phyloP scores from a whole-genome alignment of 1,139 yeast genomes.

The Kodamaea suecica region DNA sequence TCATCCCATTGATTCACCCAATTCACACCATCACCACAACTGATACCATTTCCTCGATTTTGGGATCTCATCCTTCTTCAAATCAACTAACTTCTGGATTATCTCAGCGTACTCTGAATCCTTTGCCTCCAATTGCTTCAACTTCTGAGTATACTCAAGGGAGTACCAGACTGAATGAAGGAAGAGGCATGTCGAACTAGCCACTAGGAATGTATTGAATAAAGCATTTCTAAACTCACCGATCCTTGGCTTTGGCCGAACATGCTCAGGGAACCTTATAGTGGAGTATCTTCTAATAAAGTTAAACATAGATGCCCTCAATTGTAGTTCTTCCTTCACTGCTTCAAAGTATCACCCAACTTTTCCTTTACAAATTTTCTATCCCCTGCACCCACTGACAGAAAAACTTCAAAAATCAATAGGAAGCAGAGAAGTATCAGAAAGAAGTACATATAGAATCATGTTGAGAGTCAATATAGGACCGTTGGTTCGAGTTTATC shows the following conservation, averaged over 20 bases:
- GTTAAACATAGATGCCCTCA: not conserved
- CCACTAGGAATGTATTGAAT: constrained; percentile 39
- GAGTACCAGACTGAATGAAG: constrained; percentile 35
- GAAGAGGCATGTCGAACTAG: constrained; percentile 38
- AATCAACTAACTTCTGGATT: constrained; percentile 33
- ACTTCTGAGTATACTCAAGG: constrained; percentile 32
- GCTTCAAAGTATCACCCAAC: no score
- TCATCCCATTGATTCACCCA: no score
- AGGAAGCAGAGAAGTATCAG: not conserved
- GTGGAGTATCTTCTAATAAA: constrained; percentile 6
- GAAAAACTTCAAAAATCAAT: not conserved
- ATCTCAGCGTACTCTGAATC: constrained; percentile 28
- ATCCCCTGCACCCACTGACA: no score
- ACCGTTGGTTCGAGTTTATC: not conserved
- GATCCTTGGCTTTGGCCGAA: constrained; percentile 29
- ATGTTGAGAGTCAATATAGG: no score
- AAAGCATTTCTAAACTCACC: constrained; percentile 40
- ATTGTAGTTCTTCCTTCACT: no score
- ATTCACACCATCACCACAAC: constrained; percentile 23
- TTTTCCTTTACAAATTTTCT: no score
- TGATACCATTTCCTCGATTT: constrained; percentile 22
- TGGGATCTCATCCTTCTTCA: constrained; percentile 21
- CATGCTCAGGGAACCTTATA: constrained; percentile 15
- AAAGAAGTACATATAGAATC: not conserved
- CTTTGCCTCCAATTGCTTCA: constrained; percentile 21